Evolutionary conservation across 202 grass and related monocot genomes (phyloP), one percentile per base, ranked within the genome.

Genomic region (Bolboschoenoplectus hybrid): DNA sequence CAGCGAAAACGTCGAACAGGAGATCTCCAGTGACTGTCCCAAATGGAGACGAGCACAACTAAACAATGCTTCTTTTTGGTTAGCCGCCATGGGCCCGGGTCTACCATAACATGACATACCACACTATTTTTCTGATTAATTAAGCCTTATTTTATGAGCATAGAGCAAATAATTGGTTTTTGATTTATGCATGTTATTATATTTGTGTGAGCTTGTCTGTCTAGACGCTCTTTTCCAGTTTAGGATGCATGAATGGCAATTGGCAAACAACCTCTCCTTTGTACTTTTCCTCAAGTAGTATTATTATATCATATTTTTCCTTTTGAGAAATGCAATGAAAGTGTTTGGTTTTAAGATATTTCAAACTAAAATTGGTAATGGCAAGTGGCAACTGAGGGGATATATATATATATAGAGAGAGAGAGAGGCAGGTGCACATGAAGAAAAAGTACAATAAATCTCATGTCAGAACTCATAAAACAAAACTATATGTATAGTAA

Each of bases 1-100:
- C 41, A 49, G 69, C 17, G 11, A 73, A 73, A 49, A 49, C 20
- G 44, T 71, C 1, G 10, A 16, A 68, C 38, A 46, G 68, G 40
- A 12, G 32, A 17, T 12, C 38, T 52, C 47, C 19, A 12, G 5
- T 51, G 19, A 10, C 10, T 53, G 6, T 53, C 13, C 11, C 19
- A 75, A 75, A 75, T 75, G 52, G 47, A 75, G 26, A 75, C 36
- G 20, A 75, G 10, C 47, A 4, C 63, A 67, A 67, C 9, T 3
- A 9, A 3, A 34, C 0, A 14, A 35, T 20, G 2, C 46, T 34
- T 50, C 3, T 34, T 74, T 51, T 34, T 75, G 4, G 26, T 76
- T 76, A 55, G 73, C 49, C 9, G 26, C 51, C 26, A 16, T 19
- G 57, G 57, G 57, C 6, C 57, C 13, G 14, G 55, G 14, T 1